Evolutionary conservation across 1,139 yeast genomes (phyloP).

Genomic region (Geotrichum histeridarum): DNA sequence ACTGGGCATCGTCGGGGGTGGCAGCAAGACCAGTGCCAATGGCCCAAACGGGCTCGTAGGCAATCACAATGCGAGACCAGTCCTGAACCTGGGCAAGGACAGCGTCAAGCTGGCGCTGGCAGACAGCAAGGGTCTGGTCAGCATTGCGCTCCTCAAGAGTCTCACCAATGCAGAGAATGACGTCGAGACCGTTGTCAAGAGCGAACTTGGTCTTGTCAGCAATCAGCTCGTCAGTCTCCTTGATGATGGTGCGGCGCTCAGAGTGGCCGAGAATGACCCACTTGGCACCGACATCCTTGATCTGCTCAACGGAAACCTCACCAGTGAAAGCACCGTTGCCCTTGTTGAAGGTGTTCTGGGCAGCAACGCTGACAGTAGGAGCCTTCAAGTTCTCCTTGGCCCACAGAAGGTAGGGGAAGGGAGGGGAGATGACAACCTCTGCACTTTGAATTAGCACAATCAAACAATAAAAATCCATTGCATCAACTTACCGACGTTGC

Average conservation of each 20-base stretch:
- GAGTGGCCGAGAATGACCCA: slow-evolving; percentile 99
- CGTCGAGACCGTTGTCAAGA: slow-evolving; percentile 78
- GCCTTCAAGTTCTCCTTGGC: slow-evolving; percentile 68
- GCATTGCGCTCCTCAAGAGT: slow-evolving; percentile 92
- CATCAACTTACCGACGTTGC: slow-evolving; percentile 35
- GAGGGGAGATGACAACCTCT: slow-evolving; percentile 94
- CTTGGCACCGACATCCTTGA: slow-evolving; percentile 85
- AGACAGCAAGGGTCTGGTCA: slow-evolving; percentile 77
- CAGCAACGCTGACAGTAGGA: slow-evolving; percentile 70
- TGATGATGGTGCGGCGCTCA: slow-evolving; percentile 92
- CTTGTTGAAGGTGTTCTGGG: slow-evolving; percentile 86
- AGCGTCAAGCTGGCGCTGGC: slow-evolving; percentile 86
- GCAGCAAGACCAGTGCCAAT: slow-evolving; percentile 99
- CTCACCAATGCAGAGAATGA: slow-evolving; percentile 96
- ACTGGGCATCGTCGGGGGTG: slow-evolving; percentile 93
- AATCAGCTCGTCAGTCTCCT: slow-evolving; percentile 84
- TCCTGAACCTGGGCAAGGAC: slow-evolving; percentile 76
- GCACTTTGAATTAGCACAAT: slow-evolving; percentile 31
- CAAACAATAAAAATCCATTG: slow-evolving; percentile 25
- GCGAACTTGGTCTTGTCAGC: slow-evolving; percentile 96
- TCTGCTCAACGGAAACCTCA: slow-evolving; percentile 82
- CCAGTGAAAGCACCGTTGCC: slow-evolving; percentile 97
- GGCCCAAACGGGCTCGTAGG: slow-evolving; percentile 99
- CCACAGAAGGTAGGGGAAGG: slow-evolving; percentile 82
- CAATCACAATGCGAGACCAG: slow-evolving; percentile 91